A percentile compares a stretch with the other conserved stretches of the same genome.
Conservation (phyloP, 2,329 filamentous ascomycete genomes). For the Lasiodiplodia citricola region DNA sequence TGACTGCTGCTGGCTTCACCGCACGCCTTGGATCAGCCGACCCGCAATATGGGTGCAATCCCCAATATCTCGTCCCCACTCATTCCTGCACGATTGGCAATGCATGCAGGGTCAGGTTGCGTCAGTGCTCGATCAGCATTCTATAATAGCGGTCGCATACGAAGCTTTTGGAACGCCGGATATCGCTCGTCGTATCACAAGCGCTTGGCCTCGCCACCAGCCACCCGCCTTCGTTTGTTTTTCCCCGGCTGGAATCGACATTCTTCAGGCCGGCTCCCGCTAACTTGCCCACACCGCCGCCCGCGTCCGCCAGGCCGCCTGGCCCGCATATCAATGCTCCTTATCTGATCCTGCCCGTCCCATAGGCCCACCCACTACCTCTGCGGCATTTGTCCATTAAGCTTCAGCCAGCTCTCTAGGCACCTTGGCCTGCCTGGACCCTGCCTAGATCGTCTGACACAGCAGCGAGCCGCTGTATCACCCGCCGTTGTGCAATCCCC, state of each 20-base stretch:
- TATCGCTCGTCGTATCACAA: slow-evolving; percentile 2
- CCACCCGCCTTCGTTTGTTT: slow-evolving; percentile 11
- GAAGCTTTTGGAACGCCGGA: slow-evolving; percentile 1
- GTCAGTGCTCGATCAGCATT: slow-evolving; percentile 2
- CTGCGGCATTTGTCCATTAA: slow-evolving; percentile 16
- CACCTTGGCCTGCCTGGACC: slow-evolving; percentile 9
- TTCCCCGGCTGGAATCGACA: slow-evolving; percentile 12
- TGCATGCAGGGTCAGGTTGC: slow-evolving; percentile 10
- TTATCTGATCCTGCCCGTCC: slow-evolving; percentile 9
- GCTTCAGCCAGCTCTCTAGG: slow-evolving; percentile 3
- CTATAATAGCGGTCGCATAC: no score
- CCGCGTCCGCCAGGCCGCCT: not conserved
- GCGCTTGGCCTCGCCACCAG: slow-evolving; percentile 16
- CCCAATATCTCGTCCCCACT: not conserved
- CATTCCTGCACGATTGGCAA: slow-evolving; percentile 3
- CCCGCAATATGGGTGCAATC: not conserved
- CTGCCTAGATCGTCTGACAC: slow-evolving; percentile 16
- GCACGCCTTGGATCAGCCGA: slow-evolving; percentile 5
- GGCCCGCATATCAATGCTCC: not conserved
- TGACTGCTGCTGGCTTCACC: slow-evolving; percentile 3
- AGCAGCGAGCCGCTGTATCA: not conserved
- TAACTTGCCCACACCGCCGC: slow-evolving; percentile 2
- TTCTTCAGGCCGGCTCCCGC: not conserved
- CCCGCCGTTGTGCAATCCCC: not conserved
- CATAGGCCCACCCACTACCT: not conserved